Evolutionary conservation across 257 asterid species (phyloP).

Genomic region (Ligustrum vulgare): DNA sequence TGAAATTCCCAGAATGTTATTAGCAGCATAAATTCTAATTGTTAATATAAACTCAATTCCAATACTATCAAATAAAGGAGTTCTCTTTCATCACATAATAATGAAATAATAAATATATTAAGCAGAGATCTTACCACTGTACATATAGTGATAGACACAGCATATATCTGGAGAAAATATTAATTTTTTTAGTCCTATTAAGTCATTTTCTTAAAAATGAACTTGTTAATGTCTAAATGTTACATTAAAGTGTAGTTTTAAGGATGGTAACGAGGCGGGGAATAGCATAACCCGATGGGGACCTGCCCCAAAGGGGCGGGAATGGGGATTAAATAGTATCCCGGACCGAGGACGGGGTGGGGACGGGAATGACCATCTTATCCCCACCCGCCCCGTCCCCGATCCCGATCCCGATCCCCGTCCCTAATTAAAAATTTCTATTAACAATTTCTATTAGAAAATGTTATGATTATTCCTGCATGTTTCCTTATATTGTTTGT

Average conservation of each 20-base stretch:
- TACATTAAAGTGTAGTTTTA: slow-evolving; percentile 32
- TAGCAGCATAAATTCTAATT: slow-evolving; percentile 36
- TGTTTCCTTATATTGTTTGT: too few relatives aligned
- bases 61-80: neutral
- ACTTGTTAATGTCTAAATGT: neutral
- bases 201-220: slow-evolving; percentile 1
- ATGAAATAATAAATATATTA: neutral
- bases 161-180: slow-evolving; percentile 32
- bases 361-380: too few relatives aligned
- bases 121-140: slow-evolving; percentile 30
- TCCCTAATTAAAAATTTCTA: too few relatives aligned
- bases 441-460: too few relatives aligned
- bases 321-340: too few relatives aligned
- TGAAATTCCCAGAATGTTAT: slow-evolving; percentile 29
- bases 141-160: slow-evolving; percentile 40
- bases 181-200: slow-evolving; percentile 15
- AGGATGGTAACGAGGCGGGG: too few relatives aligned
- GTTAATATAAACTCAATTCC: slow-evolving; percentile 4
- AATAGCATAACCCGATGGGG: too few relatives aligned
- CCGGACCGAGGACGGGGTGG: too few relatives aligned
- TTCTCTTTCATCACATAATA: neutral
- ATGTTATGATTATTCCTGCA: too few relatives aligned
- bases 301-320: too few relatives aligned
- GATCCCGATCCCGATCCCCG: too few relatives aligned
- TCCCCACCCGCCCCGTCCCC: too few relatives aligned